A percentile compares a stretch with the other conserved stretches of the same genome.
Evolutionary conservation across 768 basidiomycete species (phyloP).

Genomic region (Psilocybe tampanensis): DNA sequence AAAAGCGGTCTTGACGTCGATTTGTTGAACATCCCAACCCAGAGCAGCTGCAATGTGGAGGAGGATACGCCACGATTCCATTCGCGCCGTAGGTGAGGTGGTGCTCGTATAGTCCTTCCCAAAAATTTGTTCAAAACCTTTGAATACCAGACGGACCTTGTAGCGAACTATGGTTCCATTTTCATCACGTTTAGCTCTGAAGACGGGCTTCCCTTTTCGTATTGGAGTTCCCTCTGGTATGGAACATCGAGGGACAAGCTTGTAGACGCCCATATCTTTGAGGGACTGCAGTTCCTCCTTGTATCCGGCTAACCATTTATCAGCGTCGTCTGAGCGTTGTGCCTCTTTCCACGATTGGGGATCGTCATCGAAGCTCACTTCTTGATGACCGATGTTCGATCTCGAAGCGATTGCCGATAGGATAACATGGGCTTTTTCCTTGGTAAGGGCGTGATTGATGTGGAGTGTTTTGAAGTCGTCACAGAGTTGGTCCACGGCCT

Average conservation of each 20-base stretch:
- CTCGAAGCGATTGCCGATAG: constrained; percentile 7
- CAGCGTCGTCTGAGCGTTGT: constrained; percentile 22
- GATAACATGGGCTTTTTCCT: neutral
- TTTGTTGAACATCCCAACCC: constrained; percentile 38
- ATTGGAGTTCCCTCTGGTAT: constrained; percentile 25
- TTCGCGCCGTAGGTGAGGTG: constrained; percentile 39
- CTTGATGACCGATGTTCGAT: constrained; percentile 1
- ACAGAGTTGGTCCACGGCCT: neutral
- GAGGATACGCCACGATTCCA: constrained; percentile 39
- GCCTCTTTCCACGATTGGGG: constrained; percentile 21
- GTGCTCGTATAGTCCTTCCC: constrained; percentile 45
- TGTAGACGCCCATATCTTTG: constrained; percentile 28
- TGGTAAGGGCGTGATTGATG: neutral
- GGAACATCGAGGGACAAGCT: constrained; percentile 20
- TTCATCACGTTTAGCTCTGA: constrained; percentile 22
- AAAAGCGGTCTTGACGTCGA: constrained; percentile 44
- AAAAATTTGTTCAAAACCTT: constrained; percentile 42
- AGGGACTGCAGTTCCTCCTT: constrained; percentile 26
- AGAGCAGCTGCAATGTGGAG: constrained; percentile 34
- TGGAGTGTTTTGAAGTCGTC: neutral
- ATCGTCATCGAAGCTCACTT: neutral
- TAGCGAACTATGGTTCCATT: constrained; percentile 26
- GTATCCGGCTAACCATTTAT: constrained; percentile 18
- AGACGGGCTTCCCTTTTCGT: constrained; percentile 15
- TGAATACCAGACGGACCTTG: constrained; percentile 43